Percentiles rank a stretch among this genome's conserved stretches.
These are phyloP conservation scores for Saccharum officinarum DNA, from an alignment of 176 grass and related monocot genomes.

Conservation along the genomic window DNA sequence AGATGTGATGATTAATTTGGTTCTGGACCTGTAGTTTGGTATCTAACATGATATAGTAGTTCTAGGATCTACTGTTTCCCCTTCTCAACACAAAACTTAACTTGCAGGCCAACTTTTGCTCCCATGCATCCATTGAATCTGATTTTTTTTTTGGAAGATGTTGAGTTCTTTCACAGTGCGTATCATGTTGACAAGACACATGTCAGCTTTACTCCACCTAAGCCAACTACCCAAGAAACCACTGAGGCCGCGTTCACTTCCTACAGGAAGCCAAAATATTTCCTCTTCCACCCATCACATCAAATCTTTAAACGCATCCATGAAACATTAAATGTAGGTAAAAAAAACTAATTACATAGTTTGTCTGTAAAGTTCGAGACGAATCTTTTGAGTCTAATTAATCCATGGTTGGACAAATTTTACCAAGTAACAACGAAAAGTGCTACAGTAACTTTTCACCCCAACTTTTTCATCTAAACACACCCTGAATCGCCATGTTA, in stretches of 20 bases:
- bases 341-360: too few species aligned
- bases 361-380: too few species aligned
- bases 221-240: slow-evolving; percentile 6
- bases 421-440: too few species aligned
- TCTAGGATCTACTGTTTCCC: neutral
- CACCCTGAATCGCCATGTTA: neutral
- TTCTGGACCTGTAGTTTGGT: neutral
- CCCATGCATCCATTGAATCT: neutral
- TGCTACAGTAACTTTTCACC: too few species aligned
- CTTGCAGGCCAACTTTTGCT: neutral
- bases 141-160: slow-evolving; percentile 22
- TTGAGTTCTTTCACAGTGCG: neutral
- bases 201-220: slow-evolving; percentile 2
- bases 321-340: too few species aligned
- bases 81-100: neutral
- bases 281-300: too few species aligned
- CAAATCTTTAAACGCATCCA: too few species aligned
- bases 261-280: too few species aligned
- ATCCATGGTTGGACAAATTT: too few species aligned
- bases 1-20: neutral
- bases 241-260: too few species aligned
- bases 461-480: too few species aligned
- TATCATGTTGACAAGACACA: neutral
- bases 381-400: too few species aligned
- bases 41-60: neutral